Percentiles rank a stretch among this genome's conserved stretches.
These are phyloP conservation scores for Choiromyces venosus DNA, from an alignment of 495 filamentous ascomycete genomes.

Conservation along the genomic window DNA sequence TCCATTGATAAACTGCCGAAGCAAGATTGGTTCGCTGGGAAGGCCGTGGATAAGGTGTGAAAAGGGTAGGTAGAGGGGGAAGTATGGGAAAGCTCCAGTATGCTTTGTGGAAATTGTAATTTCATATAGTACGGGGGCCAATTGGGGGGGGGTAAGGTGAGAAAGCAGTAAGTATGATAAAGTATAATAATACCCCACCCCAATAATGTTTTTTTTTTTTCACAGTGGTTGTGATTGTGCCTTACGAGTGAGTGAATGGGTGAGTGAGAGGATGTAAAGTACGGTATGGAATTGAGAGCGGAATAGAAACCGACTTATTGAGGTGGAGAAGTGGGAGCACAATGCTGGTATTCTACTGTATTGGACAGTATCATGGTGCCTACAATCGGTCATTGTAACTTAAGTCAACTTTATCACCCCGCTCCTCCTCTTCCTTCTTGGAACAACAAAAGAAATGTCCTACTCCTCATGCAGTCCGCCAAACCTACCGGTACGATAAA, in stretches of 20 bases:
- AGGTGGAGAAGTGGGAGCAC: background rate
- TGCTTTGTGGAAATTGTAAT: background rate
- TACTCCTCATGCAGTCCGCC: too few relatives aligned
- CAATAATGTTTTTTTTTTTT: background rate
- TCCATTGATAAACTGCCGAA: background rate
- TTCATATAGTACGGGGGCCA: background rate
- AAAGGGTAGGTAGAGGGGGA: background rate
- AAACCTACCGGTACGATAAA: too few relatives aligned
- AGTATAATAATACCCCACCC: background rate
- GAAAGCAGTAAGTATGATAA: background rate
- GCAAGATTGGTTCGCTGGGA: background rate
- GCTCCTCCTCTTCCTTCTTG: too few relatives aligned
- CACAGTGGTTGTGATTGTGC: background rate
- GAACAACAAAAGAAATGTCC: too few relatives aligned
- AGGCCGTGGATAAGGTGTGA: background rate
- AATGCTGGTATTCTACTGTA: background rate
- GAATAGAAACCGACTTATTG: background rate
- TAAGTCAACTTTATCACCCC: background rate
- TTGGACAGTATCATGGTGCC: background rate
- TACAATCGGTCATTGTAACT: background rate
- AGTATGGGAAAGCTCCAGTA: background rate
- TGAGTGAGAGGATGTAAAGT: too few relatives aligned
- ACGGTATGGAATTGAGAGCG: background rate
- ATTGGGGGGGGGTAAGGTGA: background rate
- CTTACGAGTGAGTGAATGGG: background rate